Percentiles rank a stretch among this genome's conserved stretches.
phyloP scores from a whole-genome alignment of 78 protist genomes.

The Polysphondylium violaceum region DNA sequence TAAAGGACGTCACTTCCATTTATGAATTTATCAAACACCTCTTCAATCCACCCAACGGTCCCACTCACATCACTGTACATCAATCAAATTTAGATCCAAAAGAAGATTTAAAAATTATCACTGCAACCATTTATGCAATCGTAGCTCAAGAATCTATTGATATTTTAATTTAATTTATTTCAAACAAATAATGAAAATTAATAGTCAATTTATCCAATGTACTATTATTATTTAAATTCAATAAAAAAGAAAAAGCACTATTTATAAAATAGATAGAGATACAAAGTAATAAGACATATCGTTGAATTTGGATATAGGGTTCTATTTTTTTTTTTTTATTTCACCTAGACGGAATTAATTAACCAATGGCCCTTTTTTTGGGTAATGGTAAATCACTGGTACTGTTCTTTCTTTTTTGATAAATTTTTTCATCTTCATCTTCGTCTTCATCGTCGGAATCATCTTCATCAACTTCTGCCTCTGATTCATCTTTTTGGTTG shows the following conservation, averaged over 20 bases:
- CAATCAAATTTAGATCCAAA: constrained; percentile 25
- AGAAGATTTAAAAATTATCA: constrained; percentile 49
- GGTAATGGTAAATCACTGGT: background rate
- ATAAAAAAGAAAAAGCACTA: background rate
- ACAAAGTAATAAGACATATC: too few relatives aligned
- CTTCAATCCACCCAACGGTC: constrained; percentile 42
- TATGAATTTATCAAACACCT: constrained; percentile 43
- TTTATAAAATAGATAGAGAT: too few relatives aligned
- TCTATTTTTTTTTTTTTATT: background rate
- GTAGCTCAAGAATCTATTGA: constrained; percentile 55
- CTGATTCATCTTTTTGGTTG: background rate
- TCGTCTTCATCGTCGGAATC: constrained; percentile 39
- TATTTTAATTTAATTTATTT: constrained; percentile 52
- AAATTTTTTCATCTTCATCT: constrained; percentile 2
- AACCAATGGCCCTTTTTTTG: constrained; percentile 3
- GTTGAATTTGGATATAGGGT: too few relatives aligned
- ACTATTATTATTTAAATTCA: background rate
- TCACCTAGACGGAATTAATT: too few relatives aligned
- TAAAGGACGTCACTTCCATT: constrained; percentile 2
- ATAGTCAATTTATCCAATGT: background rate
- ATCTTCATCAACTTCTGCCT: background rate
- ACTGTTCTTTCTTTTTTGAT: constrained; percentile 2
- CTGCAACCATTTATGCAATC: constrained; percentile 25
- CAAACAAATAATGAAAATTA: background rate
- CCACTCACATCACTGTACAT: constrained; percentile 26